Base-by-base conservation (phyloP, 1,284 basidiomycete genomes). In the Albatrellus sp. region DNA sequence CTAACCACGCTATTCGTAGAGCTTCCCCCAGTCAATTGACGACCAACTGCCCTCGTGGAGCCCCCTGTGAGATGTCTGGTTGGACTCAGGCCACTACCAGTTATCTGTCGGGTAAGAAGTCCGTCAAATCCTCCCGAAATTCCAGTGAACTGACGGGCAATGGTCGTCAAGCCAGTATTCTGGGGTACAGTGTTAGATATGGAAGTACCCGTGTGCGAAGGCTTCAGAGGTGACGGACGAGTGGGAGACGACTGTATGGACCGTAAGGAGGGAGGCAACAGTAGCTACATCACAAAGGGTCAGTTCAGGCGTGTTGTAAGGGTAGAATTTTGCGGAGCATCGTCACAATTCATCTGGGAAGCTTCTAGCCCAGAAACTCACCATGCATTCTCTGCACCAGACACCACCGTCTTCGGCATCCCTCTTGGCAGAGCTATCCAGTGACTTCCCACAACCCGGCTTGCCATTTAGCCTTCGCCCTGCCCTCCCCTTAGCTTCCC, bases 371-470 rank as follows among this genome's bases (percentile, higher is more conserved):
- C 13, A 28, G 3, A n/a, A n/a, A 62, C 73, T 62, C 56, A 89
- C 87, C 56, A 80, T 65, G 59, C 86, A 90, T 59, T 86, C 84
- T 51, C 85, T 69, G 59, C 86, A 90, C 81, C 84, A 89, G 24
- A 88, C 74, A 7, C 73, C 70, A 2, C 82, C 81, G 37, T 80
- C 40, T 19, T 43, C 73, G 12, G 61, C 64, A 55, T 80, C 80
- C 19, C 66, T 70, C 61, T 84, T 89, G n/a, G 86, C 86, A 14
- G 77, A 84, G 52, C 80, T 84, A 57, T 90, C 86, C 17, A 90
- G 60, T 52, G 73, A 77, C 65, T 89, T 89, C 11, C 83, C 80
- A 55, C 86, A 90, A 7, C 86, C 85, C 10, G 83, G 77, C 48
- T 73, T 71, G 33, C 68, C 71, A 40, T 69, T 69, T 48, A 72